Conservation (phyloP, 2,329 filamentous ascomycete genomes). For the Diaporthe caulivora region DNA sequence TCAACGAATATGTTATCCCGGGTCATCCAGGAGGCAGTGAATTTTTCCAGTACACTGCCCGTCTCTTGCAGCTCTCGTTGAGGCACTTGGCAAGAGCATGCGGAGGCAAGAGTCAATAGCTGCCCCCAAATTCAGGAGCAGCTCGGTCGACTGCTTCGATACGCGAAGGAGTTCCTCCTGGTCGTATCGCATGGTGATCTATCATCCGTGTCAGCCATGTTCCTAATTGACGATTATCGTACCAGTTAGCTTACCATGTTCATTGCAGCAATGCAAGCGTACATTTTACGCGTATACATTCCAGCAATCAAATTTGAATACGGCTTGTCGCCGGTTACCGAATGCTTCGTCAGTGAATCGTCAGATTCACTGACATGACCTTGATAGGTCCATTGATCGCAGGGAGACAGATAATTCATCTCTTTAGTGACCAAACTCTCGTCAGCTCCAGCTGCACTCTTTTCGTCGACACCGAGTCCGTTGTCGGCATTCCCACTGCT, state of each 20-base stretch:
- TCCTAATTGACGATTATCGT: fast-evolving
- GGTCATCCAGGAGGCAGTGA: constrained; percentile 34
- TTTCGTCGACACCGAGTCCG: not conserved
- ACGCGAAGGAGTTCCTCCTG: not conserved
- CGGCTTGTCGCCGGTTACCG: not conserved
- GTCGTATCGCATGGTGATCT: not conserved
- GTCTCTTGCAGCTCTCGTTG: not conserved
- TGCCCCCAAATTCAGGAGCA: not conserved
- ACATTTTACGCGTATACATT: not conserved
- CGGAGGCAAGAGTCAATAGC: not conserved
- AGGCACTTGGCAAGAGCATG: too few relatives aligned
- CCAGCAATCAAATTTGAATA: fast-evolving
- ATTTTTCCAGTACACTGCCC: not conserved
- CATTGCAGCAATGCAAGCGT: not conserved
- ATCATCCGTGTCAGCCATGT: not conserved
- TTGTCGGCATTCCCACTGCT: not conserved
- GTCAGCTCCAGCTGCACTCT: not conserved
- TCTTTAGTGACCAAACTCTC: not conserved
- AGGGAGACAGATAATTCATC: not conserved
- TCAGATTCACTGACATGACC: too few relatives aligned
- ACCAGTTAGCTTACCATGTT: not conserved
- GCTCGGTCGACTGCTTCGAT: not conserved
- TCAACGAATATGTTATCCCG: constrained; percentile 28
- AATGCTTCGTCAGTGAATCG: too few relatives aligned
- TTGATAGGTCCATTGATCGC: not conserved